phyloP scores from a whole-genome alignment of 1,284 basidiomycete species.

The Naganishia liquefaciens region DNA sequence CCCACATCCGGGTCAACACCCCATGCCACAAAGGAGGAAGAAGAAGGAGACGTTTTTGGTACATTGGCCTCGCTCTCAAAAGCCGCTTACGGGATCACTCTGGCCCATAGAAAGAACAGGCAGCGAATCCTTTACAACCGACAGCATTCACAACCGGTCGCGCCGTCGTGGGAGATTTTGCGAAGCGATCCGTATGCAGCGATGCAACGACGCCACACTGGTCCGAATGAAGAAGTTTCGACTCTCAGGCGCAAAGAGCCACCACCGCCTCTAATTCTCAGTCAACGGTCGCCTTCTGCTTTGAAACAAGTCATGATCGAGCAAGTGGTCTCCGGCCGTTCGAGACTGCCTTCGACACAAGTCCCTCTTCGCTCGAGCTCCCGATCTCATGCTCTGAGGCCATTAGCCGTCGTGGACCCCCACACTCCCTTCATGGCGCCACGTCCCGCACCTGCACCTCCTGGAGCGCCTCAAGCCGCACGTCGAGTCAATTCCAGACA shows the following conservation, averaged over 20 bases:
- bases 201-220: constrained; percentile 5
- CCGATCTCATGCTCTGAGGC: background rate
- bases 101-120: constrained; percentile 4
- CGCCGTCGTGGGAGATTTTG: constrained; percentile 2
- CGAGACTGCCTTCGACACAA: background rate
- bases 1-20: background rate
- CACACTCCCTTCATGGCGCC: constrained; percentile 25
- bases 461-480: constrained; percentile 7
- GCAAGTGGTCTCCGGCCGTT: constrained; percentile 20
- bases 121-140: constrained; percentile 12
- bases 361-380: constrained; percentile 9
- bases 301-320: constrained; percentile 7
- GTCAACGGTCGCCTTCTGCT: background rate
- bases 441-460: constrained; percentile 28
- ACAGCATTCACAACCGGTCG: constrained; percentile 14
- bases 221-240: background rate
- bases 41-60: constrained; percentile 15
- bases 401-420: background rate
- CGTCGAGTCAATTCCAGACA: background rate
- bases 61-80: constrained; percentile 8
- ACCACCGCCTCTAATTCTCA: constrained; percentile 6
- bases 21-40: background rate
- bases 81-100: background rate
- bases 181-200: constrained; percentile 23
- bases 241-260: constrained; percentile 13